Evolutionary conservation across 2,329 filamentous ascomycete genomes (phyloP), one percentile per base, ranked within the genome.

Genomic region (Trichophyton verrucosum): DNA sequence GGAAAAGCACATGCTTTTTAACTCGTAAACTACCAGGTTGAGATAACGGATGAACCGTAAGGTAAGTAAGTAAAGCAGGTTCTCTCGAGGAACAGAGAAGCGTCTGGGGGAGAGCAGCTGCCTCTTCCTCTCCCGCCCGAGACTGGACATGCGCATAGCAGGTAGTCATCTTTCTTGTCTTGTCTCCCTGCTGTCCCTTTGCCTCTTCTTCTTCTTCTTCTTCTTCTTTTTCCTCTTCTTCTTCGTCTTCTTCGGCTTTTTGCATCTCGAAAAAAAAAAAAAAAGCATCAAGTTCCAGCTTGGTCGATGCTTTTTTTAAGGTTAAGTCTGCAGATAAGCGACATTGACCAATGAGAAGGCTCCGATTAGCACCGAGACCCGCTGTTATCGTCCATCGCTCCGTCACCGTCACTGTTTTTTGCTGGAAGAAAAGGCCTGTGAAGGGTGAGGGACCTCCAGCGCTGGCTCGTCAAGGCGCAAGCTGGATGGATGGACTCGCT

Each of bases 261-360:
- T 20, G 9, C 49, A 22, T 11, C 22, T 15, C 3, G 5, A 49
- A 9, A 22, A 9, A 22, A 13, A 24, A 20, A 27, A 30, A 7
- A 30, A 30, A 30, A 7, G 1, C 6, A 30, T 7, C 2, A 53
- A 30, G 13, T 17, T 13, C 49, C 22, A 53, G 49, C 49, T 53
- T 57, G 30, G 55, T 57, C 55, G 38, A 57, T 20, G 55, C 55
- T 38, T 57, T 20, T 57, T 57, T 57, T 40, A 57, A 24, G 55
- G n/a, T 57, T 24, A 38, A 57, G 40, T 40, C 24, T 57, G n/a
- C 40, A 57, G 55, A 57, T 57, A 57, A 57, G 55, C 24, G 9
- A 4, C 9, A 24, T 9, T 42, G 38, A 8, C 55, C 55, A 57
- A 57, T 40, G 15, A 20, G 15, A 13, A 20, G 13, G 33, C 30